Evolutionary conservation across 1,284 basidiomycete genomes (phyloP), one percentile per base, ranked within the genome.

Genomic region (Irpex sp.): DNA sequence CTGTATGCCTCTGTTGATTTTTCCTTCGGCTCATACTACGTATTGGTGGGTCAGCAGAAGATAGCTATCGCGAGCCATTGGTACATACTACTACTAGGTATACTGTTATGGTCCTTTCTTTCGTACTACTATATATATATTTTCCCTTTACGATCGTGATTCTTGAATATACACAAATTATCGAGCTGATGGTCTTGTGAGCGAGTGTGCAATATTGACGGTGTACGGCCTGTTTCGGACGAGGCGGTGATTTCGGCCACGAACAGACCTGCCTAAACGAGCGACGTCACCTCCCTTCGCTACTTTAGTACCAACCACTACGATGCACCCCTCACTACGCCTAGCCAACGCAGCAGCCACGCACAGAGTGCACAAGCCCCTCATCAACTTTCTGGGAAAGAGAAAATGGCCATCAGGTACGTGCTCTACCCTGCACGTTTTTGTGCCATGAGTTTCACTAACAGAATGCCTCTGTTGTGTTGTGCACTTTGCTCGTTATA

Each of bases 331-430:
- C 33, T 76, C 83, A 62, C 68, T 82, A 37, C 79, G 81, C 63
- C 70, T 79, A 61, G 74, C 75, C 61, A 63, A 69, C 58, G 65
- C 68, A 17, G 65, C 68, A 17, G 63, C 60, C 53, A 17, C 60
- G 7, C 76, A 79, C 67, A 72, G 62, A 76, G 81, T 72, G 68
- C 85, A 77, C 71, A 82, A 74, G 65, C 93, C 93, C 33, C 86
- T 93, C 73, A 95, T 95, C 65, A 84, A 82, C 70, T 95, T 95
- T 74, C 60, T 94, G 17, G 93, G 93, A 59, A 90, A 85, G 77
- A 83, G 91, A 31, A 73, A 78, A 54, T 87, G 83, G 78, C 81
- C 87, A 31, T 75, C 81, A 55, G 77, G 87, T 90, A 66, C 70
- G 84, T 61, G 19, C 66, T 5, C 37, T 13, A 53, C 11, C 21